Conservation (phyloP, 352 stramenopile species). For the Phytophthora hybrid region DNA sequence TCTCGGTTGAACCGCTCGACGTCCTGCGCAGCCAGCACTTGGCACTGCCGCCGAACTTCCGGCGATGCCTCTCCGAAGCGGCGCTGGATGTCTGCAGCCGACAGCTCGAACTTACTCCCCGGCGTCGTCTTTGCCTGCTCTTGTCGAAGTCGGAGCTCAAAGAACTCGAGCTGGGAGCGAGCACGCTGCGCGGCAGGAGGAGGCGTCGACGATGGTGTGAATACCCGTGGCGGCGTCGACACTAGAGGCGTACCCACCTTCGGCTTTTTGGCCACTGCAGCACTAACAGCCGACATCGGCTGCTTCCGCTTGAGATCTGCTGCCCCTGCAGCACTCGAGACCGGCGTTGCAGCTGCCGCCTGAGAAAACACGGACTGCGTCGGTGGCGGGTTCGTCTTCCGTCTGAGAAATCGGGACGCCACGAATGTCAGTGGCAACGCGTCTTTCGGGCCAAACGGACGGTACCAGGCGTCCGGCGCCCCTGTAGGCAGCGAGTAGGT, state of each 20-base stretch:
- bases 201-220: constrained; percentile 51
- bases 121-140: constrained; percentile 13
- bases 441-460: constrained; percentile 51
- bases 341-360: not conserved
- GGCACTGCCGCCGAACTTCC: constrained; percentile 47
- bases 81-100: constrained; percentile 38
- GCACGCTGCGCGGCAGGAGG: constrained; percentile 45
- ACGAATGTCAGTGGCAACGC: constrained; percentile 63
- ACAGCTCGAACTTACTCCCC: constrained; percentile 10
- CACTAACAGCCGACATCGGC: constrained; percentile 7
- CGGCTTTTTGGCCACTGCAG: constrained; percentile 13
- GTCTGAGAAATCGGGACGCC: constrained; percentile 65
- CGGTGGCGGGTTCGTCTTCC: constrained; percentile 32
- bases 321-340: not conserved
- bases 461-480: constrained; percentile 45
- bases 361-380: constrained; percentile 1
- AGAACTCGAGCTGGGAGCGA: constrained; percentile 52
- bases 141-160: constrained; percentile 39
- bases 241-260: constrained; percentile 18
- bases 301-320: constrained; percentile 38
- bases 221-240: constrained; percentile 27
- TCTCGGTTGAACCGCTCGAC: constrained; percentile 70
- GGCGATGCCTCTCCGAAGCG: constrained; percentile 40
- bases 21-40: constrained; percentile 57
- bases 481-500: constrained; percentile 55